phyloP scores from a whole-genome alignment of 1,139 yeast genomes.

The Yamadazyma diddensiae region DNA sequence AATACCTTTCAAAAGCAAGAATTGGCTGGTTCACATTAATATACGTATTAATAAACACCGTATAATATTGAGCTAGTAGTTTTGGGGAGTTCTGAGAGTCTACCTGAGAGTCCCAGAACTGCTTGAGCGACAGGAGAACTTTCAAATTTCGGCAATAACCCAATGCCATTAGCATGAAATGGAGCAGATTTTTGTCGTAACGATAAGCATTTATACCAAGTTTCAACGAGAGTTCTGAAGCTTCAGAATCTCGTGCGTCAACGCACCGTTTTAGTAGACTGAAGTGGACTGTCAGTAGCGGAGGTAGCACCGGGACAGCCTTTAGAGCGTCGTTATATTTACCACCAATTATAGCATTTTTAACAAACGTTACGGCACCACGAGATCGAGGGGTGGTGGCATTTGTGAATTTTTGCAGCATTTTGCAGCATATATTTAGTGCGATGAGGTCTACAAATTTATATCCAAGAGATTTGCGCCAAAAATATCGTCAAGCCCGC shows the following conservation, averaged over 20 bases:
- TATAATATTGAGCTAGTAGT: conserved; percentile 16
- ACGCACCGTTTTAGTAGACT: not conserved
- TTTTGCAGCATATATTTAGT: not conserved
- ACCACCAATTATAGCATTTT: too few relatives aligned
- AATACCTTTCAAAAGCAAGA: conserved; percentile 21
- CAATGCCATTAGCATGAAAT: not conserved
- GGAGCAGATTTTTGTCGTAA: not conserved
- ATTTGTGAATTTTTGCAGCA: not conserved
- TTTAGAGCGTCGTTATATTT: not conserved
- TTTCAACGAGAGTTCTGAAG: not conserved
- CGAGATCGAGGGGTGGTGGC: not conserved
- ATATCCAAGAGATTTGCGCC: conserved; percentile 7
- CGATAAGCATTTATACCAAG: not conserved
- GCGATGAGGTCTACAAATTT: not conserved
- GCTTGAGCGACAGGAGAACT: conserved; percentile 5
- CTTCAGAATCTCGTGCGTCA: not conserved
- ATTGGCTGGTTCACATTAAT: conserved; percentile 24
- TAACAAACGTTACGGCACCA: too few relatives aligned
- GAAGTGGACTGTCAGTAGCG: not conserved
- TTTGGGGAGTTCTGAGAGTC: conserved; percentile 2
- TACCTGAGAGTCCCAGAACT: conserved; percentile 9
- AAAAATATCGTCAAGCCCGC: conserved; percentile 16
- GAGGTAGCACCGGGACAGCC: not conserved
- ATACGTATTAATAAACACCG: conserved; percentile 23
- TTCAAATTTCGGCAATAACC: conserved; percentile 1